Base-by-base conservation (phyloP, 208 protist species). In the Leptomonas pyrrhocoris region DNA sequence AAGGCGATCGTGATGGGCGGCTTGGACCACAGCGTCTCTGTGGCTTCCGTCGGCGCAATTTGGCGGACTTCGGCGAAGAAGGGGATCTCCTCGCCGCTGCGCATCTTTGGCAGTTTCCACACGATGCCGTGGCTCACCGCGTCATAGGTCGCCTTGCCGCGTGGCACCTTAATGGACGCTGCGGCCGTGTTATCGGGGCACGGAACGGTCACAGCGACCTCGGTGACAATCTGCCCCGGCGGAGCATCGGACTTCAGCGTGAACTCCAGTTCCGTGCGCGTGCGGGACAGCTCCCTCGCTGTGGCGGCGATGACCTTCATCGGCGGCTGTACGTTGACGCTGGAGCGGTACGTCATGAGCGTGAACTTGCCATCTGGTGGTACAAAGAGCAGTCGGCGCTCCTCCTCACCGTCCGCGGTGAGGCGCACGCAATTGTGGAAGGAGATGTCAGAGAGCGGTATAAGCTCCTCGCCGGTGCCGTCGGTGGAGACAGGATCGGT, bases 371-470 rank as follows among this genome's bases (percentile, higher is more conserved):
- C 98, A 81, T 99, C 96, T 11, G 97, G 94, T 19, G 98, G 98
- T 25, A 98, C 82, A 83, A 99, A 99, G 9, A 50, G 68, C 30
- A 67, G 72, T 5, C 97, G 85, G 23, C 68, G 80, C 34, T 86
- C 70, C 34, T 89, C 87, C 21, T 73, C 89, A 60, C 98, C 97
- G 36, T 97, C 97, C 23, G 88, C 85, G 55, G 83, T 83, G n/a
- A 99, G 86, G 30, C 88, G 83, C 2, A 99, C 98, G 74, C 98
- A 99, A 59, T 98, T 94, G 84, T 99, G 99, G 80, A 99, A 99
- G 8, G 90, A 95, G 27, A 98, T 87, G 74, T 99, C 98, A 57
- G 99, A 95, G 50, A 98, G 81, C 11, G 83, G 80, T 54, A 97
- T 81, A 49, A 68, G 25, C 48, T 60, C 57, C 13, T 71, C 73